Base-by-base conservation (phyloP, 1,139 yeast species). In the Keqinozyma sinolaborantium region DNA sequence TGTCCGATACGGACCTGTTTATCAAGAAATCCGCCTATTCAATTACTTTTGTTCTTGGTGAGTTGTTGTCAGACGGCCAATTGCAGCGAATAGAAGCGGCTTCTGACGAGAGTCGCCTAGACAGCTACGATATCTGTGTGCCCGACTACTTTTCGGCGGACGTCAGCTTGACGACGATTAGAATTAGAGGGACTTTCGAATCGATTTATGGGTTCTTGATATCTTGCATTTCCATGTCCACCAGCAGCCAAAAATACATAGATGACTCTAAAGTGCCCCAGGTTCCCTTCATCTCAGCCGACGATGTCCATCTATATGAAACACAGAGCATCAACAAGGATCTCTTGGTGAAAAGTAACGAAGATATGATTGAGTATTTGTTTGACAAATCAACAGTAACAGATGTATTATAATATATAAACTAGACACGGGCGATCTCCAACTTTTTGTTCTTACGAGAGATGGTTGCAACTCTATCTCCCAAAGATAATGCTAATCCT, bases 401-500 rank as follows among this genome's bases (percentile, higher is more conserved):
- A 12, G 21, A 26, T 15, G 18, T 15, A 16, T 26, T 28, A 23
- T 29, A 29, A 23, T 7, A 9, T n/a, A 11, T 9, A 5, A 16
- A 18, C 36, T 47, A 56, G 34, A 56, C 59, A 30, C 41, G 47
- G 27, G 50, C 39, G 16, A 57, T 35, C 11, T 44, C 38, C 12
- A 56, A 48, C 21, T 47, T 48, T 40, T 61, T 62, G 16, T 58
- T 61, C 56, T 77, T 79, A 47, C 83, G 77, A 16, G 88, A 73
- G 61, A 76, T 80, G 24, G 83, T 71, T 16, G 96, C 95, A 36
- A 88, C 94, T 48, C 90, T 79, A 54, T 94, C 98, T 44, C 99
- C 99, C 50, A 94, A 71, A 4, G 95, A 83, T 44, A 94, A 70
- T 10, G 98, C 98, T 47, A 94, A 73, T 3, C 98, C 98, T 69